Base-by-base conservation (phyloP, 1,284 basidiomycete genomes). In the Xerocomus minutiporus region DNA sequence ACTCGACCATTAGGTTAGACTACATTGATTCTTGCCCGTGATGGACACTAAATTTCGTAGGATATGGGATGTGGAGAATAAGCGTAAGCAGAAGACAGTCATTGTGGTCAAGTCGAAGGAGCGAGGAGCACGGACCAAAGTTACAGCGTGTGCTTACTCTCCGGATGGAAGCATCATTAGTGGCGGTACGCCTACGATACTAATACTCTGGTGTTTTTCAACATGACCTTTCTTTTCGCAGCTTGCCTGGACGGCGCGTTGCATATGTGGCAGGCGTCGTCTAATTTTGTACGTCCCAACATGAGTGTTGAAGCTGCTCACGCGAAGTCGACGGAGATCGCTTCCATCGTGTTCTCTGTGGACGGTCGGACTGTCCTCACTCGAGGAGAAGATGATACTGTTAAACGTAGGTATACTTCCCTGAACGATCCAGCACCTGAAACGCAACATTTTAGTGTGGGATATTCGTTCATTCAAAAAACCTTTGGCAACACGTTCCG, bases 81-180 rank as follows among this genome's bases (percentile, higher is more conserved):
- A 84, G 62, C 81, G 87, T 44, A 95, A 95, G 69, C 94, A 97
- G 67, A 93, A 93, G 73, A 82, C 84, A 0, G 92, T 97, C 34
- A 94, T 99, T 59, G 93, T 97, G 9, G 89, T 97, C 59, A 96
- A 95, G 71, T 95, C 92, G 17, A 97, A 96, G 69, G 93, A 96
- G 60, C 79, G 95, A 46, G 97, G 97, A n/a, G 88, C 91, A 15
- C 80, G 94, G 58, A 98, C 96, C 11, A 94, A 93, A 66, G 88
- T 99, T 13, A 91, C 89, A 5, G 72, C 88, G 5, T 95, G 93
- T 65, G 82, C 83, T 20, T 97, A 93, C 73, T 92, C 89, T 46
- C 80, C 79, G 13, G 93, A 97, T 70, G 94, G 90, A 31, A 86
- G 79, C 59, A 72, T 87, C 59, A 93, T 97, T 59, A 88, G 86